Percentiles rank a stretch among this genome's conserved stretches.
These are phyloP conservation scores for Lactuca saligna DNA, from an alignment of 129 eudicot genomes.

Conservation along the genomic window DNA sequence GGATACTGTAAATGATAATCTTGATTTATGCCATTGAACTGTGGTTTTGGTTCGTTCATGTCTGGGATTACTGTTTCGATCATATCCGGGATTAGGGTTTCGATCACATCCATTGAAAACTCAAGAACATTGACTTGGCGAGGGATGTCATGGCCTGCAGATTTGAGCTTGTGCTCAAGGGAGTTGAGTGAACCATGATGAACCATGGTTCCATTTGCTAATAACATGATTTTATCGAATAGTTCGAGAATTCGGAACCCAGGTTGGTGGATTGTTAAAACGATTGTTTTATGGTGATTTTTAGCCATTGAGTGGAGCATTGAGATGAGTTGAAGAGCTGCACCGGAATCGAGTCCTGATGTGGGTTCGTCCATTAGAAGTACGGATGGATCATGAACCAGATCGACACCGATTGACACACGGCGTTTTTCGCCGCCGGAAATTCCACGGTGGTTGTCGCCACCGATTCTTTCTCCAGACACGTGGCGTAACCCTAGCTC, in stretches of 20 bases:
- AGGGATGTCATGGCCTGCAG: constrained; percentile 56
- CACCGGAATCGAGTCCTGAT: constrained; percentile 65
- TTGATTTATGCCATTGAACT: constrained; percentile 9
- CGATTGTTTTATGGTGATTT: constrained; percentile 49
- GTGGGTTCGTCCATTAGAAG: constrained; percentile 76
- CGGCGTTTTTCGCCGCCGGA: constrained; percentile 80
- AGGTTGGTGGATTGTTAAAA: constrained; percentile 76
- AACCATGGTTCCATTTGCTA: constrained; percentile 49
- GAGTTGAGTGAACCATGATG: constrained; percentile 56
- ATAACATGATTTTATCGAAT: constrained; percentile 50
- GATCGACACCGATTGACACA: constrained; percentile 69
- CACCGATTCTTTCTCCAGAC: constrained; percentile 47
- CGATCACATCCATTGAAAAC: constrained; percentile 58
- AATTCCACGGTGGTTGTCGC: constrained; percentile 45
- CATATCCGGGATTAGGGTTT: constrained; percentile 20
- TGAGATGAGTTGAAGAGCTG: constrained; percentile 62
- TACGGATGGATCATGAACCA: constrained; percentile 68
- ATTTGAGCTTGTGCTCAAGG: constrained; percentile 48
- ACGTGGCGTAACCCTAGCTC: constrained; percentile 68
- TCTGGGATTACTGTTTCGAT: background rate
- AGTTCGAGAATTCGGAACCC: constrained; percentile 72
- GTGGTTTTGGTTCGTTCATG: constrained; percentile 23
- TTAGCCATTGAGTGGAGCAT: constrained; percentile 60
- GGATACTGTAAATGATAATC: constrained; percentile 31
- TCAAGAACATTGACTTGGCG: constrained; percentile 69